These are phyloP conservation scores for Diutina pseudorugosa DNA, from an alignment of 1,139 yeast species.

Conservation along the genomic window DNA sequence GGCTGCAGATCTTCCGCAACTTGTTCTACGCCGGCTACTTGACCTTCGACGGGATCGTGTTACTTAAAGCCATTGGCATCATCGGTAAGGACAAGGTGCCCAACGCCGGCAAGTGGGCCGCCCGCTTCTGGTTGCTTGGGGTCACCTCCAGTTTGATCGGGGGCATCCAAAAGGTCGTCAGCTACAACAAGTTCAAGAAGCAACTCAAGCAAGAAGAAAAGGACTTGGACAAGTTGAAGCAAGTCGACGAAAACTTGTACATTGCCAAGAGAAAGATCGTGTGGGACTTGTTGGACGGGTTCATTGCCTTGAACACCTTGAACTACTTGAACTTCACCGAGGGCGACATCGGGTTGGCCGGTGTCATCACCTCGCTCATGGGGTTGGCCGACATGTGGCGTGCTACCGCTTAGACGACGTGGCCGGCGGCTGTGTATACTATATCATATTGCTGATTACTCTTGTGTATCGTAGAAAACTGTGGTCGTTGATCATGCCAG, in stretches of 20 bases:
- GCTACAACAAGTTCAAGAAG: constrained; percentile 1
- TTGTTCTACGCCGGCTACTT: constrained; percentile 67
- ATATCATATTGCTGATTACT: not conserved
- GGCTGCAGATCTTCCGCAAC: constrained; percentile 53
- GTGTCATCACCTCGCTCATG: constrained; percentile 67
- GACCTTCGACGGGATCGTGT: constrained; percentile 58
- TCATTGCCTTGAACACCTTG: constrained; percentile 66
- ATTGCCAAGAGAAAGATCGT: constrained; percentile 51
- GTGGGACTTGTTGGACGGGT: constrained; percentile 70
- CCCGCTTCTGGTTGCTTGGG: constrained; percentile 73
- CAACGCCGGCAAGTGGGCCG: constrained; percentile 28
- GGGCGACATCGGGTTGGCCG: constrained; percentile 77
- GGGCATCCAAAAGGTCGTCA: constrained; percentile 1
- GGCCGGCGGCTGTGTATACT: not conserved
- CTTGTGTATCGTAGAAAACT: not conserved
- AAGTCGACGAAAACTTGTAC: constrained; percentile 20
- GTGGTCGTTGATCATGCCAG: not conserved
- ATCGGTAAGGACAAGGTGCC: constrained; percentile 24
- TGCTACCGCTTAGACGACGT: constrained; percentile 11
- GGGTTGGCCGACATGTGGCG: constrained; percentile 71
- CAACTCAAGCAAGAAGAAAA: constrained; percentile 14
- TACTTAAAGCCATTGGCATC: constrained; percentile 46
- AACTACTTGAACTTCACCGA: constrained; percentile 54
- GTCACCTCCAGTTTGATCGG: constrained; percentile 27
- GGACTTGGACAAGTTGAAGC: constrained; percentile 15